phyloP scores from a whole-genome alignment of 2,329 filamentous ascomycete species.

The Rutstroemia sydowiana region DNA sequence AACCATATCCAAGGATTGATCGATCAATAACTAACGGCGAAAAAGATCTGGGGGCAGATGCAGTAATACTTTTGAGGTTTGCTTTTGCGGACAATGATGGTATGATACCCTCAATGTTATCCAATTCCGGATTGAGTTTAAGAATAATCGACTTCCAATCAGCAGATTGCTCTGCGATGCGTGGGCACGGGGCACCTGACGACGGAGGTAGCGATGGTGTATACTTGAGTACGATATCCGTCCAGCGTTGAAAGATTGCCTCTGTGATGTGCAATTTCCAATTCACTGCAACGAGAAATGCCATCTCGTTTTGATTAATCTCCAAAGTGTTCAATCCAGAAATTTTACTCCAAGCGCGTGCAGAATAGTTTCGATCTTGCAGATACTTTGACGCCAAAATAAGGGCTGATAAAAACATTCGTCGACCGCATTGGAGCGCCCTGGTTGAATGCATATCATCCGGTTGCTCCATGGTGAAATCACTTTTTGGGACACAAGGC shows the following conservation, averaged over 20 bases:
- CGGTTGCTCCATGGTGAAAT: constrained; percentile 81
- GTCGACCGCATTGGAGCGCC: constrained; percentile 87
- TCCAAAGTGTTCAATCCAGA: constrained; percentile 88
- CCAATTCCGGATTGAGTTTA: constrained; percentile 47
- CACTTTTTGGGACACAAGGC: constrained; percentile 72
- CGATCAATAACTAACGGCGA: constrained; percentile 38
- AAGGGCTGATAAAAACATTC: constrained; percentile 92
- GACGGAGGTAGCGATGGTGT: constrained; percentile 52
- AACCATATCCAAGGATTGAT: constrained; percentile 32
- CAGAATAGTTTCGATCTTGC: constrained; percentile 96
- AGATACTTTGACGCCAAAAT: constrained; percentile 97
- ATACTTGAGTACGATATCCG: constrained; percentile 80
- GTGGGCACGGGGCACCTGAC: constrained; percentile 34
- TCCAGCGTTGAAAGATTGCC: constrained; percentile 84
- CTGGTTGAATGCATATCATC: constrained; percentile 65
- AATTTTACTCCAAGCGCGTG: constrained; percentile 97
- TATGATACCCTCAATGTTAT: constrained; percentile 49
- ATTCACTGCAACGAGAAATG: constrained; percentile 80
- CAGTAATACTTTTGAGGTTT: constrained; percentile 18
- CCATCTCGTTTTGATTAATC: constrained; percentile 95
- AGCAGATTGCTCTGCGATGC: constrained; percentile 22
- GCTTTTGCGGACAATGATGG: constrained; percentile 25
- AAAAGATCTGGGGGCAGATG: constrained; percentile 29
- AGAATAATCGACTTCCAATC: constrained; percentile 55
- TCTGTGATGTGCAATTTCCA: constrained; percentile 96